Evolutionary conservation across 2,329 filamentous ascomycete species (phyloP).

Genomic region (Ceratocystis huliohia): DNA sequence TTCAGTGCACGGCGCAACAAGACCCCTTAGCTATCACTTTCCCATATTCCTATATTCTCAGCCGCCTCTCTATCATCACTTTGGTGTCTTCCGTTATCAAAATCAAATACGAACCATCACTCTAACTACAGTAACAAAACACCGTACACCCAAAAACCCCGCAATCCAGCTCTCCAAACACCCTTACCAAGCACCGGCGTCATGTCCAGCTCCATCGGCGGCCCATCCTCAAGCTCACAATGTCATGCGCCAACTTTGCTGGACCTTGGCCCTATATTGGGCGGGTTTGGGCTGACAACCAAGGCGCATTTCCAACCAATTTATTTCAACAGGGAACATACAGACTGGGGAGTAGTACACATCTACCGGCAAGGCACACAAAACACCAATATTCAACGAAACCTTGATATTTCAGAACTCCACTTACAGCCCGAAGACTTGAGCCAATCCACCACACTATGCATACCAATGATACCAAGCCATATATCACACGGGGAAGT

Average conservation of each 20-base stretch:
- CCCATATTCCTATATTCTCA: no score
- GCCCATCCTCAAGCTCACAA: slow-evolving; percentile 31
- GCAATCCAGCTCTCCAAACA: neutral
- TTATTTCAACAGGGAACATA: slow-evolving; percentile 57
- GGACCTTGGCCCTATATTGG: slow-evolving; percentile 42
- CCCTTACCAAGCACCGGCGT: neutral
- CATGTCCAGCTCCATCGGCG: neutral
- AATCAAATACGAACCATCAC: neutral
- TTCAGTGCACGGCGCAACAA: no score
- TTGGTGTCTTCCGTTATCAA: neutral
- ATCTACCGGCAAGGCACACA: slow-evolving; percentile 79
- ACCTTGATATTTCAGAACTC: slow-evolving; percentile 5
- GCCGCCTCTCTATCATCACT: no score
- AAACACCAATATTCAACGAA: slow-evolving; percentile 34
- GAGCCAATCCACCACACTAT: slow-evolving; percentile 66
- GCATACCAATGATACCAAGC: slow-evolving; percentile 85
- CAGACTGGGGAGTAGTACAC: slow-evolving; percentile 87
- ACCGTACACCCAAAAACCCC: no score
- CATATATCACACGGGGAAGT: slow-evolving; percentile 89
- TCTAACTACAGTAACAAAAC: no score
- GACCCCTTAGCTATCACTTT: no score
- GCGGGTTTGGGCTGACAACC: slow-evolving; percentile 57
- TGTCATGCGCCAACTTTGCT: slow-evolving; percentile 33
- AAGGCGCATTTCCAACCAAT: slow-evolving; percentile 69
- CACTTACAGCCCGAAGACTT: slow-evolving; percentile 33